Evolutionary conservation across 306 rosid species (phyloP).

Genomic region (Sophora flavescens): DNA sequence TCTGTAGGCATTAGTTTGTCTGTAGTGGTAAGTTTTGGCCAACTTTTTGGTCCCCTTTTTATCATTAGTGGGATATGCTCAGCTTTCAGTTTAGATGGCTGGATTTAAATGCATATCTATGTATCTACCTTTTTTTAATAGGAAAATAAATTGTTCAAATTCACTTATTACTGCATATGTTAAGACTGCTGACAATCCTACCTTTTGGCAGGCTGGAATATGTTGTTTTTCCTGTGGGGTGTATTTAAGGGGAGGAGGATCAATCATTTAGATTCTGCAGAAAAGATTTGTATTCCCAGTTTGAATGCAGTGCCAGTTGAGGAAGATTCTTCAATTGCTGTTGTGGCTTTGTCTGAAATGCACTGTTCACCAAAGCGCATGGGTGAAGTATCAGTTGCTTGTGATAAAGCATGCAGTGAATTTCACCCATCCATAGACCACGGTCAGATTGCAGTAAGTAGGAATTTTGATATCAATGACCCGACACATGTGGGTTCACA

Average conservation of each 20-base stretch:
- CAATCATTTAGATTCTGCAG: constrained; percentile 60
- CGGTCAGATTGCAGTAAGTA: constrained; percentile 41
- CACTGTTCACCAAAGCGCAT: constrained; percentile 50
- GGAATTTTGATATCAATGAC: constrained; percentile 51
- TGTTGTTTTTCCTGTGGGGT: constrained; percentile 93
- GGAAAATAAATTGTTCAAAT: constrained; percentile 22
- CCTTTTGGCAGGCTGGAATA: constrained; percentile 90
- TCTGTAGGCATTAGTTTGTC: neutral
- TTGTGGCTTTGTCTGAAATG: constrained; percentile 55
- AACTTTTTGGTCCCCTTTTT: neutral
- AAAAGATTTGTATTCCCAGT: constrained; percentile 60
- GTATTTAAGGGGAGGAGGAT: constrained; percentile 77
- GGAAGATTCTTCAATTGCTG: constrained; percentile 58
- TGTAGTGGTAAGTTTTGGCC: neutral
- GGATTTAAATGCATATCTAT: constrained; percentile 22
- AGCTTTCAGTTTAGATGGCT: neutral
- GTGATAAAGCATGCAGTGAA: constrained; percentile 53
- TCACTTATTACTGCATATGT: neutral
- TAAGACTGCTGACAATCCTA: constrained; percentile 30
- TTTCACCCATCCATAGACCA: constrained; percentile 52
- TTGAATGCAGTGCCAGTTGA: constrained; percentile 52
- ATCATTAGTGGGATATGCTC: constrained; percentile 26
- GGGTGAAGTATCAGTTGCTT: constrained; percentile 51
- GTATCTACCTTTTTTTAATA: neutral
- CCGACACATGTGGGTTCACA: constrained; percentile 49